A percentile compares a stretch with the other conserved stretches of the same genome.
phyloP scores from a whole-genome alignment of 2,329 filamentous ascomycete species.

The Venturia asperata region DNA sequence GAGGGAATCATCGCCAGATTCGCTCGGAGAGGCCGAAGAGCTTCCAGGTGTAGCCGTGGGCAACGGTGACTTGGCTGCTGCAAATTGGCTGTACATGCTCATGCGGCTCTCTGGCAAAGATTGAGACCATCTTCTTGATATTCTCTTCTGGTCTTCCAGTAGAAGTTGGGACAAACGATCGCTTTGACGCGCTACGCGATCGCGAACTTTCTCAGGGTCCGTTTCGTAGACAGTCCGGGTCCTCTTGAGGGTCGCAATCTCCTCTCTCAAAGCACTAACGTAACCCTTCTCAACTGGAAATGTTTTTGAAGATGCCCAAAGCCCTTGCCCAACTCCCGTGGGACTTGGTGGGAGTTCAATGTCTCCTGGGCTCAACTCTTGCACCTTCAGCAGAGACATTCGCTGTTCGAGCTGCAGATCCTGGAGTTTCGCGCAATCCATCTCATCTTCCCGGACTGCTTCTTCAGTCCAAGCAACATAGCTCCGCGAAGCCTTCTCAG shows the following conservation, averaged over 20 bases:
- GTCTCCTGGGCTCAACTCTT: conserved; percentile 21
- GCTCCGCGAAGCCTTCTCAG: conserved; percentile 23
- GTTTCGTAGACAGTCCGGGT: conserved; percentile 19
- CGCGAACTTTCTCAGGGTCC: conserved; percentile 17
- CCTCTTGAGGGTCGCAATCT: conserved; percentile 21
- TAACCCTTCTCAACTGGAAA: conserved; percentile 7
- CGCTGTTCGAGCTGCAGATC: conserved; percentile 23
- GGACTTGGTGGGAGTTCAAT: conserved; percentile 15
- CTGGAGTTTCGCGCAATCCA: conserved; percentile 22
- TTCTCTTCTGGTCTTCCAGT: conserved; percentile 20
- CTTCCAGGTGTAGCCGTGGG: not conserved
- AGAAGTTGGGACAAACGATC: conserved; percentile 20
- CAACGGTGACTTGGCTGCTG: not conserved
- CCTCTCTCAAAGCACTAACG: conserved; percentile 10
- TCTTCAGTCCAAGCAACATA: conserved; percentile 15
- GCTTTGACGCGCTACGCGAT: conserved; percentile 21
- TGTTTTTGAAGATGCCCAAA: conserved; percentile 14
- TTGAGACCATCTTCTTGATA: conserved; percentile 21
- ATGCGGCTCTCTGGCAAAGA: not conserved
- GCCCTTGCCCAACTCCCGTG: not conserved
- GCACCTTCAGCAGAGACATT: conserved; percentile 23
- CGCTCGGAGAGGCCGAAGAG: conserved; percentile 7
- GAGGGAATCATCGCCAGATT: not conserved
- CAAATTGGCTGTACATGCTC: not conserved
- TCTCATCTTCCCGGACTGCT: conserved; percentile 21